Evolutionary conservation across 192 early-diverging fungal genomes (phyloP).

Genomic region (Paraglomus brasilianum): DNA sequence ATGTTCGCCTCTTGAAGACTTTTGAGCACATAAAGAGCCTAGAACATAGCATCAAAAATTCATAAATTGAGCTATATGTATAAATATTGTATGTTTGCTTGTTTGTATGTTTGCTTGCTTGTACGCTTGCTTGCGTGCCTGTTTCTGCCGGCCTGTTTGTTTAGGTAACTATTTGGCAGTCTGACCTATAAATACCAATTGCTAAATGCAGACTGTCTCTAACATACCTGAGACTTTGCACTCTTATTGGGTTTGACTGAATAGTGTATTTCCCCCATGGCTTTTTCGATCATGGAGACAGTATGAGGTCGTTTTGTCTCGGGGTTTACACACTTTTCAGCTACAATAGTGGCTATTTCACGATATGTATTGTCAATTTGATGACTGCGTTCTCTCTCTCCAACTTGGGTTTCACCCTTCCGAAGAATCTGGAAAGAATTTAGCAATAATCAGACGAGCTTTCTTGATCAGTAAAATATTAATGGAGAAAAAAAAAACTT

Average conservation of each 20-base stretch:
- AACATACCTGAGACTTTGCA: conserved; percentile 78
- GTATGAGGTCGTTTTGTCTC: conserved; percentile 93
- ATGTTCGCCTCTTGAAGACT: conserved; percentile 84
- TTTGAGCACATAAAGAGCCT: conserved; percentile 93
- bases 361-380: conserved; percentile 77
- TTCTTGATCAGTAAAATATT: not conserved
- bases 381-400: conserved; percentile 91
- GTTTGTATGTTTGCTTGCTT: too few species aligned
- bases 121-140: too few species aligned
- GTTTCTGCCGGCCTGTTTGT: too few species aligned
- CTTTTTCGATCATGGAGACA: conserved; percentile 97
- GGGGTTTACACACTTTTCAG: conserved; percentile 96
- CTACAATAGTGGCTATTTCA: conserved; percentile 95
- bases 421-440: conserved; percentile 66
- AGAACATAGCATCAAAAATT: conserved; percentile 27
- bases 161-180: too few species aligned
- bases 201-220: too few species aligned
- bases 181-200: too few species aligned
- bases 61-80: conserved; percentile 1
- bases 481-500: conserved; percentile 5
- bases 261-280: conserved; percentile 91
- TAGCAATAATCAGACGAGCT: not conserved
- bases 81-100: too few species aligned
- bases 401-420: conserved; percentile 97
- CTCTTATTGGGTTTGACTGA: conserved; percentile 84